A percentile compares a stretch with the other conserved stretches of the same genome.
These are phyloP conservation scores for Candida vartiovaarae DNA, from an alignment of 805 yeast genomes.

Conservation along the genomic window DNA sequence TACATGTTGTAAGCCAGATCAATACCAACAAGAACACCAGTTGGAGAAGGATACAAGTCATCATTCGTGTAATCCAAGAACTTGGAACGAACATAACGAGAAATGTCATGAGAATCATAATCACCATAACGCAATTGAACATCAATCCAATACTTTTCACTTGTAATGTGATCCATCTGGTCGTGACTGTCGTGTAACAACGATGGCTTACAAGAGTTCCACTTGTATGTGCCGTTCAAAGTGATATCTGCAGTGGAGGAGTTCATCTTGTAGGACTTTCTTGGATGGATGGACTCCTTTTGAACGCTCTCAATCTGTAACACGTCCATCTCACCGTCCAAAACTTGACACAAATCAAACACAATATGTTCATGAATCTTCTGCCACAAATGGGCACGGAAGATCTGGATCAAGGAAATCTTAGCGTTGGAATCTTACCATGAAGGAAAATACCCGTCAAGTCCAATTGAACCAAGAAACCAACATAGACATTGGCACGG, in stretches of 20 bases:
- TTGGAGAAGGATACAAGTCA: slow-evolving; percentile 83
- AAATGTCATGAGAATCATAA: slow-evolving; percentile 94
- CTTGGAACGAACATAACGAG: slow-evolving; percentile 88
- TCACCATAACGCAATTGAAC: slow-evolving; percentile 95
- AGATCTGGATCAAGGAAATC: slow-evolving; percentile 90
- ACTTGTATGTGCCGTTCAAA: slow-evolving; percentile 62
- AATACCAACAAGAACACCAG: slow-evolving; percentile 85
- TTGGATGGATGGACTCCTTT: slow-evolving; percentile 90
- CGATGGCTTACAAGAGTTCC: slow-evolving; percentile 83
- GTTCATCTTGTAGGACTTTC: slow-evolving; percentile 96
- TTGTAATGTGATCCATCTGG: slow-evolving; percentile 42
- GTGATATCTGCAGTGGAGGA: slow-evolving; percentile 92
- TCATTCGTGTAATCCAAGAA: slow-evolving; percentile 91
- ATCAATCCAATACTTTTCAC: slow-evolving; percentile 87
- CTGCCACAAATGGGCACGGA: slow-evolving; percentile 98
- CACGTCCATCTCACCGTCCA: slow-evolving; percentile 81
- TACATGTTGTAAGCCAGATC: slow-evolving; percentile 95
- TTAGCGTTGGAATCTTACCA: slow-evolving; percentile 97
- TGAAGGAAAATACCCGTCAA: slow-evolving; percentile 94
- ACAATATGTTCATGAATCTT: slow-evolving; percentile 95
- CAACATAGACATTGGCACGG: slow-evolving; percentile 96
- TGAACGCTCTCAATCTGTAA: slow-evolving; percentile 80
- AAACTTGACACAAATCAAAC: slow-evolving; percentile 84
- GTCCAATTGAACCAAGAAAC: slow-evolving; percentile 92
- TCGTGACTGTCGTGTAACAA: slow-evolving; percentile 68